Evolutionary conservation across 805 yeast genomes (phyloP).

Genomic region (Candida cerambycidarum): DNA sequence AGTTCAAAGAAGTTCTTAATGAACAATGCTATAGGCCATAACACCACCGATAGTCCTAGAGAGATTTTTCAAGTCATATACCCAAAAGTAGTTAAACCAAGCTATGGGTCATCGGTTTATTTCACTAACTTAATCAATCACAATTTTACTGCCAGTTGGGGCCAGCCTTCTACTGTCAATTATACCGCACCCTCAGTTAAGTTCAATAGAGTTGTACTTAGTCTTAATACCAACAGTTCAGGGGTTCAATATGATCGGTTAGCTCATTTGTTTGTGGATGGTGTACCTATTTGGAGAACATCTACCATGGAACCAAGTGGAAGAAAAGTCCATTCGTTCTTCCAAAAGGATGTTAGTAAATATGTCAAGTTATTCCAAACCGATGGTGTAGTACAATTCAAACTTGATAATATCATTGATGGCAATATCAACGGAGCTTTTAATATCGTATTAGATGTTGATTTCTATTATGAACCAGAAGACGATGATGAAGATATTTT

Average conservation of each 20-base stretch:
- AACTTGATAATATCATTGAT: constrained; percentile 63
- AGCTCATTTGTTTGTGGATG: constrained; percentile 61
- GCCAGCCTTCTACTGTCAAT: constrained; percentile 45
- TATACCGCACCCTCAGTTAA: constrained; percentile 45
- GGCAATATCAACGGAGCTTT: constrained; percentile 61
- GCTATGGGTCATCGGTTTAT: constrained; percentile 37
- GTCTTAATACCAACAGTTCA: constrained; percentile 50
- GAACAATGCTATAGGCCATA: no score
- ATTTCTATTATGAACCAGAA: constrained; percentile 42
- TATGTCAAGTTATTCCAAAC: constrained; percentile 51
- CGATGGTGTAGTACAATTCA: constrained; percentile 45
- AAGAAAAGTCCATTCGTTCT: constrained; percentile 43
- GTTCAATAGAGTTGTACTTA: constrained; percentile 54
- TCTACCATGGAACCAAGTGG: constrained; percentile 68
- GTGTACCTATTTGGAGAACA: constrained; percentile 76
- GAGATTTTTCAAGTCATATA: constrained; percentile 27
- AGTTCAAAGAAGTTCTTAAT: no score
- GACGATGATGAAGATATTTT: constrained; percentile 19
- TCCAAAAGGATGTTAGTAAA: constrained; percentile 63
- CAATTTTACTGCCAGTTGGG: constrained; percentile 62
- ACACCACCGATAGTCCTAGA: background rate
- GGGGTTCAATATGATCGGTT: constrained; percentile 68
- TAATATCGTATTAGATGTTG: constrained; percentile 49
- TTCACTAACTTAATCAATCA: constrained; percentile 42
- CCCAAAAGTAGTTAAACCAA: constrained; percentile 24